A percentile compares a stretch with the other conserved stretches of the same genome.
Evolutionary conservation across 768 basidiomycete genomes (phyloP).

Genomic region (Termitomyces sp.): DNA sequence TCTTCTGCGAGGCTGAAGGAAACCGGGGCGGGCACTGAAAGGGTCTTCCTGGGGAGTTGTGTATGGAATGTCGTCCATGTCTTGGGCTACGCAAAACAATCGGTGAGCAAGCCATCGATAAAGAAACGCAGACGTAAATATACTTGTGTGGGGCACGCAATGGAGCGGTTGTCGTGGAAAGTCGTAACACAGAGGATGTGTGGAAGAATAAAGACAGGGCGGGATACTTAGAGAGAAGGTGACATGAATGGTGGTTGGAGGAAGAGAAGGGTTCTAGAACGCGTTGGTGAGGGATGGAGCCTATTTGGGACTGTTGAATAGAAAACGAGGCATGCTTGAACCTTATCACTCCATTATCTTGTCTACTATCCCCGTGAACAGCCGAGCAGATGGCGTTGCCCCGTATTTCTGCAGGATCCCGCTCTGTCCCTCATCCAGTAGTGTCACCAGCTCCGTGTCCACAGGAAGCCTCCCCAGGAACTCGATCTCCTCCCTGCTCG

Average conservation of each 20-base stretch:
- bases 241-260: constrained; percentile 14
- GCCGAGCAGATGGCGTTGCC: constrained; percentile 59
- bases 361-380: constrained; percentile 59
- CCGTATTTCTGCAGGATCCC: constrained; percentile 56
- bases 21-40: constrained; percentile 34
- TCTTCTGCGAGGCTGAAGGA: constrained; percentile 28
- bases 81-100: not conserved
- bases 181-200: not conserved
- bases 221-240: not conserved
- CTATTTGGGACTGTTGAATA: constrained; percentile 26
- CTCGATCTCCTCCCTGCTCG: constrained; percentile 58
- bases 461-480: constrained; percentile 91
- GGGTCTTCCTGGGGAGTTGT: constrained; percentile 49
- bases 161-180: not conserved
- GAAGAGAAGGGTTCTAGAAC: constrained; percentile 12
- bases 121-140: not conserved
- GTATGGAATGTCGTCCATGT: constrained; percentile 39
- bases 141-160: not conserved
- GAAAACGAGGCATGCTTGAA: constrained; percentile 28
- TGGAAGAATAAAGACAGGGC: not conserved
- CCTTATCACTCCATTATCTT: constrained; percentile 5
- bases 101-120: not conserved
- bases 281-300: constrained; percentile 27
- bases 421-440: constrained; percentile 65
- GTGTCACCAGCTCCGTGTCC: constrained; percentile 82